Base-by-base conservation (phyloP, 805 yeast species). In the Ogataea paradorogensis region DNA sequence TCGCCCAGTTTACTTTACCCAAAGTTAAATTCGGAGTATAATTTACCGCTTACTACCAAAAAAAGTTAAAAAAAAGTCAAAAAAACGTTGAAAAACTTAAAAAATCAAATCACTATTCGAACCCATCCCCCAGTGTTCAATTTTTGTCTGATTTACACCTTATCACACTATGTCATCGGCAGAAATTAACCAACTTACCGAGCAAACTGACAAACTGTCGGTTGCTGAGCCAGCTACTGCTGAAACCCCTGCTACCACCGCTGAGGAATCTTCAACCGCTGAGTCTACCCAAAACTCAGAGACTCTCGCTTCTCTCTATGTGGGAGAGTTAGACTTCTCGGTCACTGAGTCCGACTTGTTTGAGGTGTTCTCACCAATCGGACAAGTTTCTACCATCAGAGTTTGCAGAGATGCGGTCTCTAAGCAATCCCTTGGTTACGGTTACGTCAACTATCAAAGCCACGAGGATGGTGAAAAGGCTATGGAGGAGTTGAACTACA, bases 331-430 rank as follows among this genome's bases (percentile, higher is more conserved):
- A 59, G 95, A 87, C 67, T 86, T 90, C 50, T 66, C 84, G 32
- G 95, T 93, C 56, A 85, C 88, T 56, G 99, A 93, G 76, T 95
- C 98, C 47, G 76, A 84, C 58, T 80, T 93, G 62, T 93, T 85
- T 65, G 99, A 93, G 74, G 74, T 90, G 59, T 93, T 93, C 75
- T 85, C 95, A 51, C 89, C 86, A 62, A 76, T 91, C 58, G 99
- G 98, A 55, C 89, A 87, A 61, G 98, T 93, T 46, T 79, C 96
- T 23, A 87, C 96, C 48, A 90, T 93, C 67, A 90, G 98, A 74
- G 96, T 93, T 51, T 93, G 99, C 76, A 91, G 99, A 73, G 98
- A 93, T 65, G 95, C 97, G 55, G 84, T 93, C 57, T 82, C 97
- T 66, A 87, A 91, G 75, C 89, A 88, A 63, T 91, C 98, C 47